Evolutionary conservation across 192 early-diverging fungal genomes (phyloP).

Genomic region (Entophlyctis helioformis): DNA sequence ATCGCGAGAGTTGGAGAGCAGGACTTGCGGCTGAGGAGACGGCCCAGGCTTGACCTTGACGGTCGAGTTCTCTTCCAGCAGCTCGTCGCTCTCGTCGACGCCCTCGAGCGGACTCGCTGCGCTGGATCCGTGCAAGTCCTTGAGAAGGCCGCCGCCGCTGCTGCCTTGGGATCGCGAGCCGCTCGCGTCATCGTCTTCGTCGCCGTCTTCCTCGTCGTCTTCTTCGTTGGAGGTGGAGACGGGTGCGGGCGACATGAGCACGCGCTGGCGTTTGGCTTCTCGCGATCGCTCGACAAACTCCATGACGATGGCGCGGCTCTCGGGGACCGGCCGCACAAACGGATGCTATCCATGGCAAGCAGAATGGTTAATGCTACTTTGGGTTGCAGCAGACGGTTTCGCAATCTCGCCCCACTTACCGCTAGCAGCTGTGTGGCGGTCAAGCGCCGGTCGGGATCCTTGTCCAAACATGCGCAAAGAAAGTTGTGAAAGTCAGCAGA

Average conservation of each 20-base stretch:
- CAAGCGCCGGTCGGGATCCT: conserved; percentile 36
- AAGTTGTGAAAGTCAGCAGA: conserved; percentile 35
- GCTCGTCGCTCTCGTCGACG: conserved; percentile 4
- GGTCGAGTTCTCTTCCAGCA: conserved; percentile 5
- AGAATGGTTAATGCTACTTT: background rate
- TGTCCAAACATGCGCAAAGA: conserved; percentile 33
- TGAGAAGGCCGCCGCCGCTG: too few relatives aligned
- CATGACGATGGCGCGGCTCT: conserved; percentile 8
- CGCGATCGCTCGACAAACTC: conserved; percentile 25
- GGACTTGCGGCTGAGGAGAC: conserved; percentile 1
- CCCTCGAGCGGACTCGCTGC: conserved; percentile 5
- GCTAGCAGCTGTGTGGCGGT: conserved; percentile 26
- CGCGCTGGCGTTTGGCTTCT: conserved; percentile 13
- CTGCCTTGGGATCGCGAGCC: too few relatives aligned
- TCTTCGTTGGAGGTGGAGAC: conserved; percentile 5
- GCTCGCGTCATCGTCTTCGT: conserved; percentile 21
- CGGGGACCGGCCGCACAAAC: conserved; percentile 18
- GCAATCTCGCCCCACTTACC: conserved; percentile 9
- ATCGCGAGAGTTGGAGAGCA: conserved; percentile 1
- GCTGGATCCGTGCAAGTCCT: conserved; percentile 1
- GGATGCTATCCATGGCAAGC: conserved; percentile 20
- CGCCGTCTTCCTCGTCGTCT: conserved; percentile 14
- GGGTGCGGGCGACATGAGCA: conserved; percentile 3
- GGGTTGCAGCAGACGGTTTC: background rate
- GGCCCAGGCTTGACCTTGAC: background rate